Evolutionary conservation across 192 early-diverging fungal species (phyloP).

Genomic region (Coemansia sp.): DNA sequence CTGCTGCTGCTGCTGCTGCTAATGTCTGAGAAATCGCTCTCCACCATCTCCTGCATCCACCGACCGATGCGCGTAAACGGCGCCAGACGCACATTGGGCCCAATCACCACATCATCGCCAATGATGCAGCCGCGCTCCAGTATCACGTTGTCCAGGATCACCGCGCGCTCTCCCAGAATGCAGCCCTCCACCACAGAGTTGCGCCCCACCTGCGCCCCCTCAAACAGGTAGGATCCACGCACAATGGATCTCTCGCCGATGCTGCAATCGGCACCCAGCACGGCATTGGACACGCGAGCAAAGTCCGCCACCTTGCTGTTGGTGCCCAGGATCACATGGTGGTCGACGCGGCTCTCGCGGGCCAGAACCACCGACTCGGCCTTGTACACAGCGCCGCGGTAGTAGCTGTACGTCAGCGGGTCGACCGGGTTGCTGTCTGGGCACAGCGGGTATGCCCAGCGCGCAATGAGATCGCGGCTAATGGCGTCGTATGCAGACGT

Average conservation of each 20-base stretch:
- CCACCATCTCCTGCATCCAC: conserved; percentile 6
- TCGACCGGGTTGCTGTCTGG: conserved; percentile 81
- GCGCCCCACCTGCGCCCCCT: conserved; percentile 64
- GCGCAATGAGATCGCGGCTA: conserved; percentile 73
- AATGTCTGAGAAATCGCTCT: conserved; percentile 9
- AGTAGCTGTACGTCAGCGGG: conserved; percentile 66
- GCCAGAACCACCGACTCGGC: conserved; percentile 69
- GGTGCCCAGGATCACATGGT: conserved; percentile 80
- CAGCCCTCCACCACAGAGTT: conserved; percentile 62
- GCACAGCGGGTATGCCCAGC: conserved; percentile 94
- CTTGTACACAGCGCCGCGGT: conserved; percentile 83
- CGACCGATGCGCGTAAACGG: conserved; percentile 62
- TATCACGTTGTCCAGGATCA: conserved; percentile 60
- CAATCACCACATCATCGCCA: conserved; percentile 61
- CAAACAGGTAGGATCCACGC: conserved; percentile 84
- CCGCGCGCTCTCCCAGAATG: conserved; percentile 73
- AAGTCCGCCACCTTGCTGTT: conserved; percentile 72
- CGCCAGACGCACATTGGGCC: conserved; percentile 67
- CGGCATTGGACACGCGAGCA: conserved; percentile 66
- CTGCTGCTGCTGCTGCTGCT: no score
- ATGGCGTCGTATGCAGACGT: conserved; percentile 68
- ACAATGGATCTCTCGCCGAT: conserved; percentile 79
- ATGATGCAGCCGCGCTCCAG: conserved; percentile 76
- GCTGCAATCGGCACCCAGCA: conserved; percentile 77
- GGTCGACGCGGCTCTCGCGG: conserved; percentile 59